phyloP scores from a whole-genome alignment of 202 grass and related monocot genomes.

The Carex arenaria region DNA sequence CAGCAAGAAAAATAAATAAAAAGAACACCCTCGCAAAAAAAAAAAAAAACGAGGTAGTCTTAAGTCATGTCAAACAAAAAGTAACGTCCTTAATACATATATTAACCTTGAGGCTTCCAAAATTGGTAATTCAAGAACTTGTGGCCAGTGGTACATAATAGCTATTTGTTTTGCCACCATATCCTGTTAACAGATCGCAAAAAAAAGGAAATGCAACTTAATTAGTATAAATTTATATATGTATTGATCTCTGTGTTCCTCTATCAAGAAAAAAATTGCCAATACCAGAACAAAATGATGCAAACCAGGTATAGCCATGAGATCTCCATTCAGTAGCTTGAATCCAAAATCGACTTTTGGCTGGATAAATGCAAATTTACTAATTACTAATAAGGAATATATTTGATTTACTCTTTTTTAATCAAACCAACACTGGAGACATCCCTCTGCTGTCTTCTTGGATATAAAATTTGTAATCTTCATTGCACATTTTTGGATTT shows the following conservation, averaged over 20 bases:
- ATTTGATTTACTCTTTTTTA: background rate
- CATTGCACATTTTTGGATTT: background rate
- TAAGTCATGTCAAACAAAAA: background rate
- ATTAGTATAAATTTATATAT: slow-evolving; percentile 12
- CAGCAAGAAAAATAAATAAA: background rate
- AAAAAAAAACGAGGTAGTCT: background rate
- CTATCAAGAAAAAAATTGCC: background rate
- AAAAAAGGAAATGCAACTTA: slow-evolving; percentile 21
- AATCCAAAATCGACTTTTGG: slow-evolving; percentile 68
- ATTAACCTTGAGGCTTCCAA: slow-evolving; percentile 72
- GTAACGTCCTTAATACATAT: slow-evolving; percentile 3
- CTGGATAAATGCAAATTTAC: slow-evolving; percentile 34
- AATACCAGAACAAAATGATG: slow-evolving; percentile 71
- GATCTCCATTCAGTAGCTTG: slow-evolving; percentile 79
- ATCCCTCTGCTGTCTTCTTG: background rate
- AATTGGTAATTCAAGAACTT: slow-evolving; percentile 70
- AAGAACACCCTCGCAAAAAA: background rate
- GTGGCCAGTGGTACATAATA: slow-evolving; percentile 89
- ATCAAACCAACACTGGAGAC: background rate
- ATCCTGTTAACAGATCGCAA: slow-evolving; percentile 33
- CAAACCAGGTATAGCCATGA: slow-evolving; percentile 83
- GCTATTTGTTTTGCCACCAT: slow-evolving; percentile 72
- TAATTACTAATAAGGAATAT: background rate
- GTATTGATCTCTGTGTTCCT: background rate
- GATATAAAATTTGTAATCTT: background rate